Conservation (phyloP, 2,329 filamentous ascomycete species). For the Coleophoma eucalyptorum region DNA sequence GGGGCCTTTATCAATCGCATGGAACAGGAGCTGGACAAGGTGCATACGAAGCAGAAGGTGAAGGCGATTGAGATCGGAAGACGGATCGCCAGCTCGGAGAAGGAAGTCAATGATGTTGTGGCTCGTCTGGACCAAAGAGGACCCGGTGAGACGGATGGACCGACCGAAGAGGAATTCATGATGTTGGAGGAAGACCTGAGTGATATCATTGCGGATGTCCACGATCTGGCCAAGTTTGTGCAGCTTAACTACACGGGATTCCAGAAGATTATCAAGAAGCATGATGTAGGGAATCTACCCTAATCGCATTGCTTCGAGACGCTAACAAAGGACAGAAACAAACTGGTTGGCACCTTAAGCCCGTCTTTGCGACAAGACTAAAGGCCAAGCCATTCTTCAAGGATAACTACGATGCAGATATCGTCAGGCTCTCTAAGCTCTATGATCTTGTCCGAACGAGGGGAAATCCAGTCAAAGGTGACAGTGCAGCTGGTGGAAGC, state of each 20-base stretch:
- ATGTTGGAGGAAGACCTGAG: constrained; percentile 91
- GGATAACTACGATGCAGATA: constrained; percentile 95
- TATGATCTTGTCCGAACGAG: constrained; percentile 93
- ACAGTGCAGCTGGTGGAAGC: constrained; percentile 82
- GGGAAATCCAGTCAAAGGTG: constrained; percentile 88
- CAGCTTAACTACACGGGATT: constrained; percentile 99
- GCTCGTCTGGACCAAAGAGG: constrained; percentile 64
- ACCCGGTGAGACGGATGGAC: constrained; percentile 36
- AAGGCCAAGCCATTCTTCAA: constrained; percentile 98
- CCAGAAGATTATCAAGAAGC: constrained; percentile 99
- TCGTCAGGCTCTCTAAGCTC: constrained; percentile 89
- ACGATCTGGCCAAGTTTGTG: constrained; percentile 96
- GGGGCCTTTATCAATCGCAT: constrained; percentile 81
- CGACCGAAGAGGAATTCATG: constrained; percentile 89
- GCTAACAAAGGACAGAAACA: constrained; percentile 62
- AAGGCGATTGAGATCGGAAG: constrained; percentile 95
- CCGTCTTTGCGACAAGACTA: constrained; percentile 91
- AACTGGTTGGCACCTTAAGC: constrained; percentile 88
- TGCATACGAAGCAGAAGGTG: constrained; percentile 95
- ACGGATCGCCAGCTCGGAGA: constrained; percentile 81
- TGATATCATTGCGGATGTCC: constrained; percentile 97
- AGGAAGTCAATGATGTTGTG: constrained; percentile 86
- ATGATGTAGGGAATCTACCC: constrained; percentile 64
- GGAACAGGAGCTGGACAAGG: constrained; percentile 92
- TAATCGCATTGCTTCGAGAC: background rate